These are phyloP conservation scores for Gossypium schwendimanii DNA, from an alignment of 441 rosid species.

Conservation along the genomic window DNA sequence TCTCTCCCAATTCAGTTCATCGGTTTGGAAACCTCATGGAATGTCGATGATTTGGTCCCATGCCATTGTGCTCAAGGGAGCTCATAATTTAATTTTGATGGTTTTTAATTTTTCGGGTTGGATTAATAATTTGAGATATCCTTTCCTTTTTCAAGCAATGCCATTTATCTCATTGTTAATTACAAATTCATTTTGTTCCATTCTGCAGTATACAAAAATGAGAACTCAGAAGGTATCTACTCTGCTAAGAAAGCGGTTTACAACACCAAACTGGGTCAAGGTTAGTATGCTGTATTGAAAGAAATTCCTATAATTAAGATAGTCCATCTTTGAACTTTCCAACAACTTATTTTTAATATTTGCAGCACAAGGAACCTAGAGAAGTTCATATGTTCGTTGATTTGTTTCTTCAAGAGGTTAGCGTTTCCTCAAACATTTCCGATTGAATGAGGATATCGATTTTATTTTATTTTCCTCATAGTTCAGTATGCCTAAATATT, in stretches of 20 bases:
- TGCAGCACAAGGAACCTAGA: slow-evolving; percentile 97
- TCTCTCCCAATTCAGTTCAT: background rate
- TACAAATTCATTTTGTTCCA: slow-evolving; percentile 9
- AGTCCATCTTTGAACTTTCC: background rate
- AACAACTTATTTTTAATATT: slow-evolving; percentile 20
- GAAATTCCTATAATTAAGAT: slow-evolving; percentile 1
- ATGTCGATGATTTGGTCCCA: background rate
- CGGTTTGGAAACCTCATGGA: slow-evolving; percentile 1
- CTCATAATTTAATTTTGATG: background rate
- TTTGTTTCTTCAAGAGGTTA: slow-evolving; percentile 88
- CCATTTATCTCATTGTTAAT: slow-evolving; percentile 13
- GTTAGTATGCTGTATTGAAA: slow-evolving; percentile 29
- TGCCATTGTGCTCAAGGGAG: background rate
- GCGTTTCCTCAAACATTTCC: slow-evolving; percentile 12
- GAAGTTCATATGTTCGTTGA: slow-evolving; percentile 98
- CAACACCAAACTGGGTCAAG: slow-evolving; percentile 96
- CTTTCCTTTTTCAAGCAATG: slow-evolving; percentile 10
- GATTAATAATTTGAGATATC: background rate
- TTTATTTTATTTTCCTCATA: background rate
- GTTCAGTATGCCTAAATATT: slow-evolving; percentile 10
- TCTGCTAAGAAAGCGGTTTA: slow-evolving; percentile 85
- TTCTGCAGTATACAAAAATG: slow-evolving; percentile 63
- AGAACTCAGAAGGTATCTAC: slow-evolving; percentile 78
- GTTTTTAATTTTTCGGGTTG: background rate
- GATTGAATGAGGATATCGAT: background rate